phyloP scores from a whole-genome alignment of 108 stramenopile genomes.

The Skeletonema costatum region DNA sequence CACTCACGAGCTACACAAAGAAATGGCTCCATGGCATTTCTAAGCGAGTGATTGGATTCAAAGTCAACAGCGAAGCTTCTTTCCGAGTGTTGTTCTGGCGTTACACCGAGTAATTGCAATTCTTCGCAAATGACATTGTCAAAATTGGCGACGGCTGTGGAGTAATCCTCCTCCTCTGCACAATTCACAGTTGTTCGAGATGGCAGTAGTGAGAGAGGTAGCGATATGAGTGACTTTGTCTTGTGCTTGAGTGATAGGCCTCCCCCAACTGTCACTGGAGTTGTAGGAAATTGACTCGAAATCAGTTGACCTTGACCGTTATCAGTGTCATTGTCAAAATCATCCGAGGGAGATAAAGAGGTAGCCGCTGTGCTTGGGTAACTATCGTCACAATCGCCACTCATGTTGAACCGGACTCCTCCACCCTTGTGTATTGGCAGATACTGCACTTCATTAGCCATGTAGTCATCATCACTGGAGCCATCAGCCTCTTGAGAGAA shows the following conservation, averaged over 20 bases:
- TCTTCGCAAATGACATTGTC: slow-evolving; percentile 27
- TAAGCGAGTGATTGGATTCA: slow-evolving; percentile 11
- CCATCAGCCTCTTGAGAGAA: slow-evolving; percentile 30
- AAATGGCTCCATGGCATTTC: slow-evolving; percentile 51
- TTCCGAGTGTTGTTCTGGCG: slow-evolving; percentile 4
- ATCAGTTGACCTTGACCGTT: neutral
- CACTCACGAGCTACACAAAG: slow-evolving; percentile 43
- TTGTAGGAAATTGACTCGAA: neutral
- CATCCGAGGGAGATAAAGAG: slow-evolving; percentile 20
- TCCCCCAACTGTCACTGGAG: slow-evolving; percentile 3
- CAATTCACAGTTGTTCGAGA: slow-evolving; percentile 30
- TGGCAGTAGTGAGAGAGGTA: slow-evolving; percentile 32
- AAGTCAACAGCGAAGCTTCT: slow-evolving; percentile 29
- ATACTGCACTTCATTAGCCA: neutral
- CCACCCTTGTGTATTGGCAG: neutral
- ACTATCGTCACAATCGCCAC: slow-evolving; percentile 15
- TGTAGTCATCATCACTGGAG: slow-evolving; percentile 28
- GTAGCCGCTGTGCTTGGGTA: slow-evolving; percentile 25
- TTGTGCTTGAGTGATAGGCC: slow-evolving; percentile 40
- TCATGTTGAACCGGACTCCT: neutral
- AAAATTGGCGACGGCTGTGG: slow-evolving; percentile 7
- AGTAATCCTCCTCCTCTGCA: slow-evolving; percentile 17
- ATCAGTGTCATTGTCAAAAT: slow-evolving; percentile 12
- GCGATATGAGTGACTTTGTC: slow-evolving; percentile 37
- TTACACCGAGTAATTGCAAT: slow-evolving; percentile 10